Percentiles rank a stretch among this genome's conserved stretches.
Conservation (phyloP, 768 basidiomycete genomes). For the Fibroporia radiculosa region DNA sequence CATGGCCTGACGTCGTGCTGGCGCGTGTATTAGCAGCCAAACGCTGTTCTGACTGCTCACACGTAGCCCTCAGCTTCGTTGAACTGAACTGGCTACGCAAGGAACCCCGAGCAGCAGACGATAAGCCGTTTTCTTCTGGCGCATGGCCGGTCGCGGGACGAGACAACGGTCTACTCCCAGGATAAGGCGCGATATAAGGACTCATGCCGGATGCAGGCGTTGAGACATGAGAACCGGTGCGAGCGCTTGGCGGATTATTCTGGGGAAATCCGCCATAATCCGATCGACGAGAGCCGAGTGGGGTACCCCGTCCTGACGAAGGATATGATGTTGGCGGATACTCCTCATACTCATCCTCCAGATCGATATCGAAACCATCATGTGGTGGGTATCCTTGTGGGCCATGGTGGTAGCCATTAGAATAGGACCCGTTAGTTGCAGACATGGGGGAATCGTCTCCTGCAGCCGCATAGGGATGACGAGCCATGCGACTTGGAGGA, state of each 20-base stretch:
- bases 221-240: constrained; percentile 8
- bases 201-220: constrained; percentile 10
- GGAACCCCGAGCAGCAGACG: constrained; percentile 15
- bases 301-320: constrained; percentile 69
- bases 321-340: constrained; percentile 45
- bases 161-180: constrained; percentile 35
- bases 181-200: constrained; percentile 25
- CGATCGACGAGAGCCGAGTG: constrained; percentile 48
- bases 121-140: background rate
- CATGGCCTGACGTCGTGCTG: constrained; percentile 11
- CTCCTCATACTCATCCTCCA: constrained; percentile 74
- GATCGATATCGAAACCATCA: constrained; percentile 67
- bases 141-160: constrained; percentile 38
- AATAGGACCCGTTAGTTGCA: constrained; percentile 7
- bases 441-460: constrained; percentile 13
- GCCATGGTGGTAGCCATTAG: constrained; percentile 28
- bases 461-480: constrained; percentile 19
- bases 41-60: constrained; percentile 34
- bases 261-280: constrained; percentile 14
- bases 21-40: constrained; percentile 9
- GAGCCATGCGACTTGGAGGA: constrained; percentile 9
- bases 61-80: constrained; percentile 44
- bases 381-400: constrained; percentile 52
- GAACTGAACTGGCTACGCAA: constrained; percentile 69
- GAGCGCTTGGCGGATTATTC: constrained; percentile 8